Evolutionary conservation across 208 protist species (phyloP).

Genomic region (Lotmaria passim): DNA sequence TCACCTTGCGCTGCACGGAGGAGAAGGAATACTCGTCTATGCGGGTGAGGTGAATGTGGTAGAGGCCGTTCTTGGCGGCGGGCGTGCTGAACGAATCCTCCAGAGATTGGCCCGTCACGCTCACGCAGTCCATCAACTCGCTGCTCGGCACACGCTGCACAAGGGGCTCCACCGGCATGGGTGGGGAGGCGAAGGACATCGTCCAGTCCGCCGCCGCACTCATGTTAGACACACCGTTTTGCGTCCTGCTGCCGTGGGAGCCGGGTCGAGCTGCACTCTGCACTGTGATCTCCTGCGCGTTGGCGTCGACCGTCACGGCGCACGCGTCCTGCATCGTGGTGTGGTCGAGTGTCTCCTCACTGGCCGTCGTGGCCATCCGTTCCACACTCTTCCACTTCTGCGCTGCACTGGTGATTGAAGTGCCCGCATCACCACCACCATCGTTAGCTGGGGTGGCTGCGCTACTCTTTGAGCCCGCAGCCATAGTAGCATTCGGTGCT

Average conservation of each 20-base stretch:
- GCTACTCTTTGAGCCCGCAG: too few relatives aligned
- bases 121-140: constrained; percentile 30
- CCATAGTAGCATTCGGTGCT: background rate
- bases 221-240: background rate
- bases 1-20: constrained; percentile 12
- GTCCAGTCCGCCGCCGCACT: constrained; percentile 10
- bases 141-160: constrained; percentile 16
- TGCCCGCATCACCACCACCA: background rate
- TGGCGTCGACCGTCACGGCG: constrained; percentile 20
- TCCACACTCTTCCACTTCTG: constrained; percentile 4
- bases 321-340: constrained; percentile 25
- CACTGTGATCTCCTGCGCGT: constrained; percentile 6
- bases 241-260: background rate
- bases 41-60: constrained; percentile 13
- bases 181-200: constrained; percentile 7
- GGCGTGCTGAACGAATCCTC: constrained; percentile 3
- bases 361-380: background rate
- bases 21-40: constrained; percentile 37
- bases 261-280: constrained; percentile 2
- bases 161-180: background rate
- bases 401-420: background rate
- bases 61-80: constrained; percentile 16
- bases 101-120: background rate
- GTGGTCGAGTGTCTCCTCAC: constrained; percentile 31
- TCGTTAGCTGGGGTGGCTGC: too few relatives aligned